Percentiles rank a stretch among this genome's conserved stretches.
Conservation (phyloP, 148 eudicot genomes). For the Persicaria tinctoria region DNA sequence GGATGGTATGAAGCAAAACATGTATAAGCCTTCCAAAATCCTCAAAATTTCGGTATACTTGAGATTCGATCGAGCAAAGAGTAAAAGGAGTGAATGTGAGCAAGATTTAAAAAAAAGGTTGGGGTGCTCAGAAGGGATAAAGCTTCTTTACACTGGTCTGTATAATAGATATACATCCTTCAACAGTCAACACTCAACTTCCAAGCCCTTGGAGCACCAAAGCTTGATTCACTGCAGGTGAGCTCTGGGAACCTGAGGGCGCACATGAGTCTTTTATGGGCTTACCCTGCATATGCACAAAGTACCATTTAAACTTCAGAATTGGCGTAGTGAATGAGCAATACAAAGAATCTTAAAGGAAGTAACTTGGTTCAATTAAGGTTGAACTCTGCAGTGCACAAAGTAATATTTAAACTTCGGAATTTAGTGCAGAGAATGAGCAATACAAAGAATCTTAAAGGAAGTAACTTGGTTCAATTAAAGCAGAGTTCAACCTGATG, state of each 20-base stretch:
- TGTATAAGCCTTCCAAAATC: too few species aligned
- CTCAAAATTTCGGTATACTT: too few species aligned
- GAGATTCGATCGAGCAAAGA: too few species aligned
- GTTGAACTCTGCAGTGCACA: background rate
- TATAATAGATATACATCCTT: slow-evolving; percentile 8
- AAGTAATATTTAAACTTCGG: background rate
- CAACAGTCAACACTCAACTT: slow-evolving; percentile 1
- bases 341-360: background rate
- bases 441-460: background rate
- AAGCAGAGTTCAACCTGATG: slow-evolving; percentile 33
- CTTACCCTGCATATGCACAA: slow-evolving; percentile 10
- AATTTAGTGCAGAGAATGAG: background rate
- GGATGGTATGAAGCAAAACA: too few species aligned
- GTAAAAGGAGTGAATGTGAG: too few species aligned
- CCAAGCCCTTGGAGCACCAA: slow-evolving; percentile 13
- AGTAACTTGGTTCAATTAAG: background rate
- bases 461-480: background rate
- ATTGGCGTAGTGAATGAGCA: background rate
- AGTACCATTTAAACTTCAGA: background rate
- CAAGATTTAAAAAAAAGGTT: too few species aligned
- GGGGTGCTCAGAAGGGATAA: too few species aligned
- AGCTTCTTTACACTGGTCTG: too few species aligned
- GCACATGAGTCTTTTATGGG: slow-evolving; percentile 17
- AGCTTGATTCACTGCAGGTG: slow-evolving; percentile 27
- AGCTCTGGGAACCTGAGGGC: slow-evolving; percentile 12